phyloP scores from a whole-genome alignment of 2,329 filamentous ascomycete genomes.

The Calonectria pseudoreteaudii region DNA sequence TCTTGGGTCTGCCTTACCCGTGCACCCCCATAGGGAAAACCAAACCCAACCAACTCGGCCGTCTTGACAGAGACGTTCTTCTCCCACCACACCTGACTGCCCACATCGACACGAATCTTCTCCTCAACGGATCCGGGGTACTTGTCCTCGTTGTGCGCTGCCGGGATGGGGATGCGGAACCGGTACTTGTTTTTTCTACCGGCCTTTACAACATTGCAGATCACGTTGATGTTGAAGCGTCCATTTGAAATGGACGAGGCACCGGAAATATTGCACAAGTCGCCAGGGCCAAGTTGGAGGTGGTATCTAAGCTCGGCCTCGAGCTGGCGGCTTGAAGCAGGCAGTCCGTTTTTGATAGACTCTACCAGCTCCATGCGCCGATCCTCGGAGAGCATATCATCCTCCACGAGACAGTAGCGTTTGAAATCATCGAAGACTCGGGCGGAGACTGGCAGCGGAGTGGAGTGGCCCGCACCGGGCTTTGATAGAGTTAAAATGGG shows the following conservation, averaged over 20 bases:
- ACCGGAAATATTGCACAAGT: background rate
- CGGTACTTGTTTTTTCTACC: background rate
- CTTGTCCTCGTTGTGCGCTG: background rate
- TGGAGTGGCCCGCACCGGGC: background rate
- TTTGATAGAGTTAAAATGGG: background rate
- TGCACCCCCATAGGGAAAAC: background rate
- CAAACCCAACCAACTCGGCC: background rate
- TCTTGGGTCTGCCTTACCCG: background rate
- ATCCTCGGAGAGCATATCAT: background rate
- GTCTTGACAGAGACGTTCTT: background rate
- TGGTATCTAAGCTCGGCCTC: background rate
- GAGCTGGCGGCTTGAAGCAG: background rate
- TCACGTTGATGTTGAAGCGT: conserved; percentile 8
- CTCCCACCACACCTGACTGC: background rate
- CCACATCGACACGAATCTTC: background rate
- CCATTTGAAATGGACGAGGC: background rate
- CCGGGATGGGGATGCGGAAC: background rate
- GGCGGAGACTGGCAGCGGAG: background rate
- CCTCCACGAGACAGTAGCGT: background rate
- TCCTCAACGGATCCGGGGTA: background rate
- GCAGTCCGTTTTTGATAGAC: background rate
- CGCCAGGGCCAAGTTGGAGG: background rate
- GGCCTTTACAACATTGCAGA: background rate
- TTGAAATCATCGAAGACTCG: background rate
- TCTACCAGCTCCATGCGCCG: background rate